Evolutionary conservation across 1,284 basidiomycete genomes (phyloP).

Genomic region (Cryptococcus hybrid): DNA sequence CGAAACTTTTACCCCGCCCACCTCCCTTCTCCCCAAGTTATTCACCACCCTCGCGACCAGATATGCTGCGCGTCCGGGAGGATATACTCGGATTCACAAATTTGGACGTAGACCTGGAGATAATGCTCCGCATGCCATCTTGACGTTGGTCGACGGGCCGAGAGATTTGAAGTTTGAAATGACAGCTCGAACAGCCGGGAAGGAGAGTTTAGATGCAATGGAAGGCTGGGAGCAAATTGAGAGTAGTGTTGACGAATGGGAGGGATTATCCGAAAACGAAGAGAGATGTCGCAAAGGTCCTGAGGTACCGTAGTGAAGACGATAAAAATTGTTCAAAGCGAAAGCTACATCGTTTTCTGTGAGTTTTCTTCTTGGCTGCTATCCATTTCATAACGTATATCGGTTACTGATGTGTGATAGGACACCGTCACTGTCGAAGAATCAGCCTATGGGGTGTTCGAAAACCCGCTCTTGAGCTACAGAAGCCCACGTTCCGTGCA

Average conservation of each 20-base stretch:
- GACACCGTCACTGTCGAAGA: too few relatives aligned
- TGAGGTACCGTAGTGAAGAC: slow-evolving; percentile 46
- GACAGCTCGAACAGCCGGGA: slow-evolving; percentile 76
- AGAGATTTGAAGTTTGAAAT: slow-evolving; percentile 83
- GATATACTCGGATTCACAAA: slow-evolving; percentile 93
- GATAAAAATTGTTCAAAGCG: slow-evolving; percentile 41
- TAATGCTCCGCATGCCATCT: slow-evolving; percentile 86
- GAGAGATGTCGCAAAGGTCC: slow-evolving; percentile 43
- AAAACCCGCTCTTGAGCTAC: too few relatives aligned
- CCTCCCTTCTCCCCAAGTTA: slow-evolving; percentile 70
- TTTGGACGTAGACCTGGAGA: slow-evolving; percentile 86
- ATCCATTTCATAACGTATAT: too few relatives aligned
- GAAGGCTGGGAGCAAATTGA: slow-evolving; percentile 34
- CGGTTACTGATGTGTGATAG: too few relatives aligned
- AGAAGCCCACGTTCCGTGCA: slow-evolving; percentile 3
- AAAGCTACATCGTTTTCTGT: slow-evolving; percentile 50
- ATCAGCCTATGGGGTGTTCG: too few relatives aligned
- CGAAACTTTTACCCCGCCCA: slow-evolving; percentile 43
- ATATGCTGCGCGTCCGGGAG: slow-evolving; percentile 80
- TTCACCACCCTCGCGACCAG: slow-evolving; percentile 77
- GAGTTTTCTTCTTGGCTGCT: neutral
- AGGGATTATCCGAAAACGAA: slow-evolving; percentile 42
- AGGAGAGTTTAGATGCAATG: slow-evolving; percentile 55
- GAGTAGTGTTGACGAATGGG: slow-evolving; percentile 30
- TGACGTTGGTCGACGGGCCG: slow-evolving; percentile 93